Evolutionary conservation across 805 yeast genomes (phyloP).

Genomic region (Brettanomyces custersianus): DNA sequence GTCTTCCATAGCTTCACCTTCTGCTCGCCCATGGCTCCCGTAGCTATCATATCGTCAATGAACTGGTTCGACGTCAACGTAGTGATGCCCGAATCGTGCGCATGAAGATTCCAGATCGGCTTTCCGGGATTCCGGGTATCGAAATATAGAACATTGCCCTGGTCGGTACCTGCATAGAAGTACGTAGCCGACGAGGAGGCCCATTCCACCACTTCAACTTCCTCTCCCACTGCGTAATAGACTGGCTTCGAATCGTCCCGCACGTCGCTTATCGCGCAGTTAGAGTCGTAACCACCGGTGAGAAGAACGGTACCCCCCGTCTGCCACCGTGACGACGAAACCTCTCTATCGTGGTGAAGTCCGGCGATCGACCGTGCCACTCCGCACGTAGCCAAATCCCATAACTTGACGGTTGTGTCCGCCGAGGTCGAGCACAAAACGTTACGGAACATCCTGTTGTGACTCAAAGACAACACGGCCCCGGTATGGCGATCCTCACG

Average conservation of each 20-base stretch:
- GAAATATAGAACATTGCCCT: slow-evolving; percentile 80
- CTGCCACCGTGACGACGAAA: slow-evolving; percentile 78
- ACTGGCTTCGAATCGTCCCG: slow-evolving; percentile 54
- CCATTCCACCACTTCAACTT: slow-evolving; percentile 79
- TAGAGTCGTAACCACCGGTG: slow-evolving; percentile 91
- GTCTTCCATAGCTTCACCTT: slow-evolving; percentile 82
- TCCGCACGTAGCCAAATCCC: slow-evolving; percentile 74
- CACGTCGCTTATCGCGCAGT: slow-evolving; percentile 75
- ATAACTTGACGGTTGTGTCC: slow-evolving; percentile 85
- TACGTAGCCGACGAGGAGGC: slow-evolving; percentile 37
- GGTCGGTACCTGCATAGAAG: slow-evolving; percentile 85
- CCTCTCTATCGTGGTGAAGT: slow-evolving; percentile 72
- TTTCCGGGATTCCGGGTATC: slow-evolving; percentile 63
- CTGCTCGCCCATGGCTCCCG: slow-evolving; percentile 90
- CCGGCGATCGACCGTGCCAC: slow-evolving; percentile 67
- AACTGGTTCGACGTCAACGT: slow-evolving; percentile 61
- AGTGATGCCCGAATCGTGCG: slow-evolving; percentile 92
- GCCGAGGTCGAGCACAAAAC: slow-evolving; percentile 93
- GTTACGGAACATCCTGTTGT: slow-evolving; percentile 72
- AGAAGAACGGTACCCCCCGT: slow-evolving; percentile 58
- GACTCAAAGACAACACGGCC: slow-evolving; percentile 82
- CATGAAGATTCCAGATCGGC: slow-evolving; percentile 92
- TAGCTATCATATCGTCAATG: slow-evolving; percentile 66
- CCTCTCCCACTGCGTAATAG: slow-evolving; percentile 57
- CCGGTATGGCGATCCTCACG: slow-evolving; percentile 77